These are phyloP conservation scores for Paraconiothyrium sp. DNA, from an alignment of 2,329 filamentous ascomycete species.

Conservation along the genomic window DNA sequence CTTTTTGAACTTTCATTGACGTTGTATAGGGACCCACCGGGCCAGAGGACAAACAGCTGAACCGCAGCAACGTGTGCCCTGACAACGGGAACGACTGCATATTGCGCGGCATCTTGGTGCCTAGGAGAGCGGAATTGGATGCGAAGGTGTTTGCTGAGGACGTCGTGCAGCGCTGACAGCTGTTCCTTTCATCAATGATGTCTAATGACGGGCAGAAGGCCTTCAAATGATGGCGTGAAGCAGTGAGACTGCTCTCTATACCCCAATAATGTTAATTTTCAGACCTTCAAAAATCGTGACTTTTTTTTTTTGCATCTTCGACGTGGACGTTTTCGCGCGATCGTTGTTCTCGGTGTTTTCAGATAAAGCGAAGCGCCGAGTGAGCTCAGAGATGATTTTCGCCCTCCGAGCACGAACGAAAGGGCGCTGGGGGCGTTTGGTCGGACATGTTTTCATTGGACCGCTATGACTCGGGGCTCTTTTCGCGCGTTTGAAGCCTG, in stretches of 20 bases:
- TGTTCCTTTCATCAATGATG: neutral
- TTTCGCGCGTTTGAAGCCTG: neutral
- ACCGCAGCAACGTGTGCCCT: constrained; percentile 66
- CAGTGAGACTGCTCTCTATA: neutral
- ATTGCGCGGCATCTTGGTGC: constrained; percentile 52
- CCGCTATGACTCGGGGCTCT: too few relatives aligned
- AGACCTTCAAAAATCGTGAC: too few relatives aligned
- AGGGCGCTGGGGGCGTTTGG: neutral
- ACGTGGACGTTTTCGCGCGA: too few relatives aligned
- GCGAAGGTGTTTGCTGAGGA: constrained; percentile 19
- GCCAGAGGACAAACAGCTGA: constrained; percentile 67
- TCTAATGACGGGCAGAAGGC: neutral
- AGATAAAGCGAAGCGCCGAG: constrained; percentile 1
- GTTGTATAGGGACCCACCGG: constrained; percentile 66
- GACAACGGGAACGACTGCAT: constrained; percentile 58
- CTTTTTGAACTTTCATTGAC: neutral
- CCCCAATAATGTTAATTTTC: neutral
- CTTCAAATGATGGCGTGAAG: neutral
- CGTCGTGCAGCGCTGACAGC: constrained; percentile 16
- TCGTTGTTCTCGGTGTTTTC: neutral
- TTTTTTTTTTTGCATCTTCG: too few relatives aligned
- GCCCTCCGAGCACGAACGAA: neutral
- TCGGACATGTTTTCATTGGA: neutral
- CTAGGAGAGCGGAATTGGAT: constrained; percentile 29
- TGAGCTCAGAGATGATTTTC: constrained; percentile 1